Evolutionary conservation across 2,329 filamentous ascomycete species (phyloP).

Genomic region (Penicillium sp.): DNA sequence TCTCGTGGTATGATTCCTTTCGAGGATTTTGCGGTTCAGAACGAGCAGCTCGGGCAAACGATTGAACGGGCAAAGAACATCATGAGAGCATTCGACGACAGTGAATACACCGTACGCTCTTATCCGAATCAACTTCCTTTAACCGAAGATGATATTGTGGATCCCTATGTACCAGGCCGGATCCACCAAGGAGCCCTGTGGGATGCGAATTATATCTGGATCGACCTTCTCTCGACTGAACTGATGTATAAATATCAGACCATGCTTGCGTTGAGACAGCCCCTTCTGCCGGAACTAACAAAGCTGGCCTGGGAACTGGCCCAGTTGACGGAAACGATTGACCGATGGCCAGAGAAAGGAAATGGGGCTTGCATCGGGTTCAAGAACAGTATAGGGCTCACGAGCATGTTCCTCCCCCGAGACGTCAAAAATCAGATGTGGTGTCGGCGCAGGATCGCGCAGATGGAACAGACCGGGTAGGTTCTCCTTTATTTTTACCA

Average conservation of each 20-base stretch:
- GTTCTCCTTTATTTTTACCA: constrained; percentile 30
- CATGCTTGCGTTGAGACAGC: constrained; percentile 56
- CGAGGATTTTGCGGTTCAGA: constrained; percentile 66
- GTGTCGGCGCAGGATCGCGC: constrained; percentile 75
- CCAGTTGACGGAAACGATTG: constrained; percentile 76
- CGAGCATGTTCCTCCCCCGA: constrained; percentile 75
- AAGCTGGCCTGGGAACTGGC: constrained; percentile 69
- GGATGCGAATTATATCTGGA: constrained; percentile 69
- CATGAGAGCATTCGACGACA: constrained; percentile 65
- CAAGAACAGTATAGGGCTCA: constrained; percentile 75
- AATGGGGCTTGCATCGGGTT: constrained; percentile 70
- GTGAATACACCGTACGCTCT: constrained; percentile 62
- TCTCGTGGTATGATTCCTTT: constrained; percentile 64
- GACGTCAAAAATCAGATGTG: constrained; percentile 74
- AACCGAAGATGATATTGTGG: constrained; percentile 67
- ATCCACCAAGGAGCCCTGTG: constrained; percentile 72
- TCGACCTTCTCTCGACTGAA: constrained; percentile 77
- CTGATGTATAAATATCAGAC: constrained; percentile 80
- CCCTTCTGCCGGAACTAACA: constrained; percentile 56
- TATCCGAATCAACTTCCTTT: constrained; percentile 58
- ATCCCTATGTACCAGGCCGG: constrained; percentile 69
- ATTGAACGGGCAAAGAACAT: constrained; percentile 46
- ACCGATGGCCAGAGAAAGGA: constrained; percentile 69
- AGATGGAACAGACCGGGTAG: constrained; percentile 77
- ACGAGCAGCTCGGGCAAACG: constrained; percentile 53